Evolutionary conservation across 2,329 filamentous ascomycete genomes (phyloP), one percentile per base, ranked within the genome.

Genomic region (Diplodia seriata): DNA sequence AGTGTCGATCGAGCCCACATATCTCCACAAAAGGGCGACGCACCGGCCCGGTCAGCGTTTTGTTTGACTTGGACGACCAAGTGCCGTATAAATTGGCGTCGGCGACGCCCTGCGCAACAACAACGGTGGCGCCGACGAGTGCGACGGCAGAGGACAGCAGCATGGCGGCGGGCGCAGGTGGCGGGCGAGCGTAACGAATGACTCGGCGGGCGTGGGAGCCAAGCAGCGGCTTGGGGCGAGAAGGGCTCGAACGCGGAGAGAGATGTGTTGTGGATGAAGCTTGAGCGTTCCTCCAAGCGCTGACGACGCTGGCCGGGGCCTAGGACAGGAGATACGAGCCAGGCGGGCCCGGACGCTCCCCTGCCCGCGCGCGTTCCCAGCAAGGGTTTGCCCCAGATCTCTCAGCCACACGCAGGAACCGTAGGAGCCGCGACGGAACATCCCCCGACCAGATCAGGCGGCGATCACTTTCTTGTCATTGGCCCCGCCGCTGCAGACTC

Each of bases 21-120:
- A n/a, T 29, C 53, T 59, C 55, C 50, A 40, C 54, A 33, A 36
- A 50, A 61, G 15, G 40, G 47, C 36, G 18, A 81, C 82, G 68
- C 86, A 91, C 90, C 66, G 89, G 86, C 54, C 90, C 90, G 9
- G 90, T 92, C 54, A 91, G 75, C 50, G 90, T 90, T 70, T 87
- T 86, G 74, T 85, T 87, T 31, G 88, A 89, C 78, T 92, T 92
- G 55, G 88, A 90, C 18, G 86, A 85, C 90, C 90, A 92, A 68
- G 90, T 92, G 68, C 90, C 90, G n/a, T 87, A 84, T 38, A 91
- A 79, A 64, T 85, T 80, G 38, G 81, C 76, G 70, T 85, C 81
- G 47, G 72, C 68, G 20, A 72, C 67, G 54, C 73, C 73, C 69
- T 79, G 77, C 74, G 77, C 78, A 38, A 82, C 79, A 62, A 79